Percentiles rank a stretch among this genome's conserved stretches.
Conservation (phyloP, 2,329 filamentous ascomycete species). For the Fusarium miscanthi region DNA sequence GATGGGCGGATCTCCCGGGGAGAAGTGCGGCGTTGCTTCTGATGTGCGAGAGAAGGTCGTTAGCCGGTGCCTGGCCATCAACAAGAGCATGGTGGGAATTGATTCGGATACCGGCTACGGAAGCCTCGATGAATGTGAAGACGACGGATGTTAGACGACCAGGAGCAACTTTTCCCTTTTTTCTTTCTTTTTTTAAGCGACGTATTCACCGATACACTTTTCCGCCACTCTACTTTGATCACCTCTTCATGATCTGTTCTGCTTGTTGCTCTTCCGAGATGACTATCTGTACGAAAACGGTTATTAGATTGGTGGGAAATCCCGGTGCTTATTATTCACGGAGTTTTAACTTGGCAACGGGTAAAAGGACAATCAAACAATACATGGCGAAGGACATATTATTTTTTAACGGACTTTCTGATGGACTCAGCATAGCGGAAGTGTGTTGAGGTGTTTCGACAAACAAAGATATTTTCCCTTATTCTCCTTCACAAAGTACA, state of each 20-base stretch:
- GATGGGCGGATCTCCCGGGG: conserved; percentile 66
- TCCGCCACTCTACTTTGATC: conserved; percentile 26
- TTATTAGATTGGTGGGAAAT: conserved; percentile 41
- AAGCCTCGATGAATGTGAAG: conserved; percentile 64
- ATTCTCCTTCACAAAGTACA: conserved; percentile 28
- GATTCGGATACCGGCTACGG: conserved; percentile 70
- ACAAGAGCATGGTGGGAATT: conserved; percentile 69
- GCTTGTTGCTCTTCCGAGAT: conserved; percentile 25
- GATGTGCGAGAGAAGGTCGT: conserved; percentile 66
- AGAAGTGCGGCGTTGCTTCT: conserved; percentile 62
- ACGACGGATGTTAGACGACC: conserved; percentile 43
- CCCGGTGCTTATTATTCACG: conserved; percentile 24
- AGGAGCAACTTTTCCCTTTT: conserved; percentile 4
- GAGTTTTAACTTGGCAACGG: conserved; percentile 42
- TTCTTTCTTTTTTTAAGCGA: conserved; percentile 10
- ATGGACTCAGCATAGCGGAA: conserved; percentile 24
- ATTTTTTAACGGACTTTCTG: conserved; percentile 11
- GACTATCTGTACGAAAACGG: conserved; percentile 45
- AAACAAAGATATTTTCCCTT: conserved; percentile 28
- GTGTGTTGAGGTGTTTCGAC: conserved; percentile 33
- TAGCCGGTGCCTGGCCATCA: conserved; percentile 65
- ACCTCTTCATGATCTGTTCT: conserved; percentile 18
- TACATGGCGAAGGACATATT: conserved; percentile 37
- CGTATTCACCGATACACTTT: conserved; percentile 6
- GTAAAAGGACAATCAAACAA: conserved; percentile 36